Evolutionary conservation across 768 basidiomycete species (phyloP), one percentile per base, ranked within the genome.

Genomic region (Termitomyces eurrhizus): DNA sequence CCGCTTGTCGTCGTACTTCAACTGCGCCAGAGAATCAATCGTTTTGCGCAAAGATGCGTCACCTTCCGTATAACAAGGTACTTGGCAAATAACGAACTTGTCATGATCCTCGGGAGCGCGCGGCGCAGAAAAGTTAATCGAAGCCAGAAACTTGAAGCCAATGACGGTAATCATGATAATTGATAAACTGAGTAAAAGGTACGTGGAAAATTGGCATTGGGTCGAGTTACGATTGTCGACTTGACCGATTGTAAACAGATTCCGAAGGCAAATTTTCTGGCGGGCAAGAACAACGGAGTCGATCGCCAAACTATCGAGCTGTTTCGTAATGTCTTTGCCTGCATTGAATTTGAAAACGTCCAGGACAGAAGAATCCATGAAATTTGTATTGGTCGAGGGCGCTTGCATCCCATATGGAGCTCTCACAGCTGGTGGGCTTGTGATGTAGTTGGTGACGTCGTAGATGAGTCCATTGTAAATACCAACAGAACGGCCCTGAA

Each of bases 21-120:
- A 80, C 71, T 90, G 85, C 2, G 96, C 93, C 59, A 99, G 78
- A 5, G 95, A 96, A 71, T 98, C 94, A 69, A 99, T 96, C 2
- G 95, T 97, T 66, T 79, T 80, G 52, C 90, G 83, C 54, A 98
- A 78, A 6, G 93, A 97, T 14, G 78, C 71, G 63, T 95, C 90
- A 64, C 95, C 96, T 80, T 98, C 96, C 3, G 96, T 98, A 72
- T 98, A 98, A 83, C 96, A 98, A 33, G 96, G 96, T 0, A 98
- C 94, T 69, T 98, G 96, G 71, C 95, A 98, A 65, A 94, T 92
- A 65, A 95, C 89, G 64, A 95, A 94, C 74, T 94, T 94, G 78
- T 95, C 92, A 70, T 93, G 92, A 66, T 93, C 89, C 73, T 94
- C 93, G 0, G 93, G 93, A 6, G 89, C 88, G 52, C 91, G 86